Base-by-base conservation (phyloP, 2,329 filamentous ascomycete species). In the Fusarium equiseti region DNA sequence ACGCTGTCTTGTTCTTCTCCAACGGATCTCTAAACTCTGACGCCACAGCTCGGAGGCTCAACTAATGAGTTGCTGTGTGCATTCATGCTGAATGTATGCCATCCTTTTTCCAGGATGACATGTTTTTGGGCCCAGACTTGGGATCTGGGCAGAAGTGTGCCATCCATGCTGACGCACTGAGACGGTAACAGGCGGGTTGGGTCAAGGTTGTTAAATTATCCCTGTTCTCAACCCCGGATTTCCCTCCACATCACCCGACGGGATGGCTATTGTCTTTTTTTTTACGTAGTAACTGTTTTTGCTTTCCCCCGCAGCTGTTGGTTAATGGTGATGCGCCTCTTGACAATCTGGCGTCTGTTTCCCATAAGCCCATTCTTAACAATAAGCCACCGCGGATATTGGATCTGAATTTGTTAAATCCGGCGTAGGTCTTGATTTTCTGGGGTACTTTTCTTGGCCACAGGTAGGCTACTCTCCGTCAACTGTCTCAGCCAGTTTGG, bases 141-240 rank as follows among this genome's bases (percentile, higher is more conserved):
- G 50, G 16, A 35, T 57, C 42, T 12, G 46, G n/a, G 26, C n/a
- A 38, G 44, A 24, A 44, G 44, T 60, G 48, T 50, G 31, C 31
- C 32, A 74, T 72, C 71, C 64, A 56, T 49, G 40, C 45, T 58
- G 48, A 70, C 40, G 63, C 68, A 48, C 52, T 32, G 24, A 48
- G 50, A 70, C 46, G 70, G 62, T 70, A 38, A 38, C 18, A 38
- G 35, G 35, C 35, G 35, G 35, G 35, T 38, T 38, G 35, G 18
- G 35, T 38, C 35, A 38, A 38, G 35, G 35, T 66, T 63, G 67
- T 29, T 55, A 32, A 24, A 43, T 18, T 18, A 63, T 52, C 58
- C 68, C 55, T 61, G 67, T 66, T 42, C 46, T 24, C 48, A 32
- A 57, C 40, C 54, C 66, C 66, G 13, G 62, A 45, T 61, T 53